phyloP scores from a whole-genome alignment of 2,329 filamentous ascomycete species.

The Didymella segeticola region DNA sequence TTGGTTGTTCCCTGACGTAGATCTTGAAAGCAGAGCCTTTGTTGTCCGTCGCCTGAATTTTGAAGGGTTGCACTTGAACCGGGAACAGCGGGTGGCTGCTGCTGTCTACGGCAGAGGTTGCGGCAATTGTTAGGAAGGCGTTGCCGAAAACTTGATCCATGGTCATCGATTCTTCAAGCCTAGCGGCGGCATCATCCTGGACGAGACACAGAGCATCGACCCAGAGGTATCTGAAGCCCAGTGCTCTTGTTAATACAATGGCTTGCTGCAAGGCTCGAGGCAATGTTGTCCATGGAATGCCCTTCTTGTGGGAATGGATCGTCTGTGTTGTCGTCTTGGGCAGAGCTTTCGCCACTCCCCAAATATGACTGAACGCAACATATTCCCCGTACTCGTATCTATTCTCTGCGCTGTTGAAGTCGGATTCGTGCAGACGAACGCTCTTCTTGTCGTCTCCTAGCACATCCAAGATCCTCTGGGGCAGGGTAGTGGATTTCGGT shows the following conservation, averaged over 20 bases:
- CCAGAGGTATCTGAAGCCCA: conserved; percentile 48
- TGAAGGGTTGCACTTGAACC: conserved; percentile 34
- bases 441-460: conserved; percentile 38
- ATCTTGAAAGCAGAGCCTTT: conserved; percentile 41
- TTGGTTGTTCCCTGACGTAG: conserved; percentile 45
- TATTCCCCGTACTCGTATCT: conserved; percentile 44
- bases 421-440: conserved; percentile 38
- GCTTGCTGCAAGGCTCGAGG: conserved; percentile 47
- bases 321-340: conserved; percentile 39
- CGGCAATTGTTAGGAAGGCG: conserved; percentile 44
- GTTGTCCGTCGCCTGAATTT: conserved; percentile 43
- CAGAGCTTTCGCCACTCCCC: conserved; percentile 37
- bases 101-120: conserved; percentile 41
- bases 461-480: conserved; percentile 42
- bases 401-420: conserved; percentile 32
- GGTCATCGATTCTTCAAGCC: conserved; percentile 34
- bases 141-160: conserved; percentile 42
- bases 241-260: conserved; percentile 40
- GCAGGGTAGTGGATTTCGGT: conserved; percentile 31
- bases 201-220: conserved; percentile 45
- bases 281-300: conserved; percentile 36
- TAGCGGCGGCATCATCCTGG: conserved; percentile 40
- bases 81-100: conserved; percentile 37
- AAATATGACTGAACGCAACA: conserved; percentile 43
- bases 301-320: conserved; percentile 36